Evolutionary conservation across 2,329 filamentous ascomycete species (phyloP), one percentile per base, ranked within the genome.

Genomic region (Rutstroemia sp.): DNA sequence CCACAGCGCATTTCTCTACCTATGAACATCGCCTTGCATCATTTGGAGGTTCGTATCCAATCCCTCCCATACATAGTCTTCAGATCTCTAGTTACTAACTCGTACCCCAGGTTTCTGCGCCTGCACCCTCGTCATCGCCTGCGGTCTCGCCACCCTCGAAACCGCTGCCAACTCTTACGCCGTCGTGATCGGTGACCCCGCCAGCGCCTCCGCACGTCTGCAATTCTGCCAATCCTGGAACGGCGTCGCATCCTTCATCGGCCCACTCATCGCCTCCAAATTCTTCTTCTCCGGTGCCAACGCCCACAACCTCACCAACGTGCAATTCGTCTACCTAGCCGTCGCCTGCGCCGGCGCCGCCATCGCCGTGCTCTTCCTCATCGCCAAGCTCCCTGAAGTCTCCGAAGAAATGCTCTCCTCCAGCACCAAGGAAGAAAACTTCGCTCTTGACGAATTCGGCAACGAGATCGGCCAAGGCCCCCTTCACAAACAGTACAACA

Each of bases 301-400:
- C 38, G 79, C 79, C 1, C 79, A 86, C 82, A 59, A 87, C 90
- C 76, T 92, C 3, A 78, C 87, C 61, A 83, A 86, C 59, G 87
- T 92, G 1, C 89, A 94, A 70, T 94, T 86, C 83, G 88, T 88
- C 0, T 92, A 92, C 64, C 79, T 92, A n/a, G 86, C 84, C 52
- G 87, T 92, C 58, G 89, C 87, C 0, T 75, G 85, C 37, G 83
- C 90, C 53, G 89, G 87, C 58, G 86, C 84, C 52, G 74, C 80
- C 3, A 76, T 94, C 5, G 87, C 82, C 0, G 72, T 86, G 8
- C 80, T 86, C 65, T 85, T 86, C 69, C 84, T 81, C 65, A 85
- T 85, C 65, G 79, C 84, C 74, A 82, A 81, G 1, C 71, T 85
- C 4, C 82, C 82, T 2, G 82, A 85, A 61, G 77, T 83, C 8